phyloP scores from a whole-genome alignment of 1,284 basidiomycete species.

The Gymnopus androsaceus region DNA sequence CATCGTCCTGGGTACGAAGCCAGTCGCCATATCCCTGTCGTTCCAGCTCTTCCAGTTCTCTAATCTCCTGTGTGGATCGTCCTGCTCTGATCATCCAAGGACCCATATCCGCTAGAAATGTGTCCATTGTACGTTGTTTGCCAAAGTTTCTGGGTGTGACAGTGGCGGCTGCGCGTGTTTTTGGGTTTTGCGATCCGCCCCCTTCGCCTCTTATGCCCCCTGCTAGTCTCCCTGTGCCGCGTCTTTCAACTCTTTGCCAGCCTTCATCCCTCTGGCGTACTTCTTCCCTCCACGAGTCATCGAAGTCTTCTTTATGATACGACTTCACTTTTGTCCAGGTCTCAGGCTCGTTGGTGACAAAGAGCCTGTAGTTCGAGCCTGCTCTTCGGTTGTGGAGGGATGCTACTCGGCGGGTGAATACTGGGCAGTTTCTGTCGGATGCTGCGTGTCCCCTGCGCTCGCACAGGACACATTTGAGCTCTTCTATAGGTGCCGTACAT shows the following conservation, averaged over 20 bases:
- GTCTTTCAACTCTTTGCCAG: neutral
- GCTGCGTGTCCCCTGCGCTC: slow-evolving; percentile 16
- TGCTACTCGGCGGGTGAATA: neutral
- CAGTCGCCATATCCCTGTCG: too few relatives aligned
- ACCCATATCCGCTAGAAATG: too few relatives aligned
- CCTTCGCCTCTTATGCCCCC: neutral
- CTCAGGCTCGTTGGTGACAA: slow-evolving; percentile 5
- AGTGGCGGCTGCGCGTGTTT: neutral
- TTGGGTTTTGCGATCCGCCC: neutral
- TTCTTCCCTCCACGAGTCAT: neutral
- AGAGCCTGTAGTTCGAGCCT: slow-evolving; percentile 16
- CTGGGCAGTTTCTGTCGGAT: slow-evolving; percentile 14
- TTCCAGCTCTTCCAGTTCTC: too few relatives aligned
- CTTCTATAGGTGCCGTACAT: neutral
- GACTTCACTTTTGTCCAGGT: slow-evolving; percentile 17
- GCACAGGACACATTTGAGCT: slow-evolving; percentile 13
- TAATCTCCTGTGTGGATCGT: too few relatives aligned
- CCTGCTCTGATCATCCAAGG: too few relatives aligned
- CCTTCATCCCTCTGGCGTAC: neutral
- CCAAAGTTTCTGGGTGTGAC: too few relatives aligned
- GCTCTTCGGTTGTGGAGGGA: slow-evolving; percentile 4
- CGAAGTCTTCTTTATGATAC: neutral
- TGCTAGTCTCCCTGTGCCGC: neutral
- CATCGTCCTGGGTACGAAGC: too few relatives aligned
- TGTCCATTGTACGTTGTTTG: too few relatives aligned